Evolutionary conservation across 805 yeast species (phyloP).

Genomic region (Kodamaea neixiangensis): DNA sequence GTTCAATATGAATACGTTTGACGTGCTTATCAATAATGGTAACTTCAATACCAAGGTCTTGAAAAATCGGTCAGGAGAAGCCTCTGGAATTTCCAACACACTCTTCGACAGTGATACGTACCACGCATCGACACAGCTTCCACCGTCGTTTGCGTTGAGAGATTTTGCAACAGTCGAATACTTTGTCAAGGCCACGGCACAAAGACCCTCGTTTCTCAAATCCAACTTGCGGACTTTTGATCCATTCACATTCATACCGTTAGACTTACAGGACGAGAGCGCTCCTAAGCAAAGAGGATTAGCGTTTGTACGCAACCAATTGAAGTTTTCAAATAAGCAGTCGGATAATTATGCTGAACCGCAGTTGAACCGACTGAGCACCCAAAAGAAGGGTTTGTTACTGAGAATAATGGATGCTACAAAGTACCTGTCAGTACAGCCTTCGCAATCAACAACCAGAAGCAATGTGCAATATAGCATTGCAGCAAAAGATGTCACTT

Average conservation of each 20-base stretch:
- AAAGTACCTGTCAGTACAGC: background rate
- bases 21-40: slow-evolving; percentile 30
- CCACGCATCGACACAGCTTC: slow-evolving; percentile 25
- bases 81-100: background rate
- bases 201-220: slow-evolving; percentile 50
- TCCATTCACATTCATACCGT: slow-evolving; percentile 58
- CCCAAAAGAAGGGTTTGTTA: slow-evolving; percentile 28
- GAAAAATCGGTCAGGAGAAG: background rate
- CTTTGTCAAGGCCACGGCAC: slow-evolving; percentile 62
- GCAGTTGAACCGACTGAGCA: slow-evolving; percentile 2
- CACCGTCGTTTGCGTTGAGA: slow-evolving; percentile 37
- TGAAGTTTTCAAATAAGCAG: slow-evolving; percentile 38
- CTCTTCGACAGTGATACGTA: slow-evolving; percentile 14
- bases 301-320: slow-evolving; percentile 47
- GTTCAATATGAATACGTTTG: slow-evolving; percentile 28
- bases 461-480: slow-evolving; percentile 20
- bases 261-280: slow-evolving; percentile 32
- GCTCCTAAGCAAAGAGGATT: slow-evolving; percentile 19
- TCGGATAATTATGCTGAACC: slow-evolving; percentile 38
- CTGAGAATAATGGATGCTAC: slow-evolving; percentile 25
- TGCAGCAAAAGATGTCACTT: slow-evolving; percentile 36
- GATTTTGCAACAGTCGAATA: slow-evolving; percentile 47
- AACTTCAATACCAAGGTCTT: slow-evolving; percentile 21
- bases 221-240: slow-evolving; percentile 47
- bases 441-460: slow-evolving; percentile 13